A percentile compares a stretch with the other conserved stretches of the same genome.
phyloP scores from a whole-genome alignment of 2,329 filamentous ascomycete genomes.

The Chrysoporthe deuterocubensis region DNA sequence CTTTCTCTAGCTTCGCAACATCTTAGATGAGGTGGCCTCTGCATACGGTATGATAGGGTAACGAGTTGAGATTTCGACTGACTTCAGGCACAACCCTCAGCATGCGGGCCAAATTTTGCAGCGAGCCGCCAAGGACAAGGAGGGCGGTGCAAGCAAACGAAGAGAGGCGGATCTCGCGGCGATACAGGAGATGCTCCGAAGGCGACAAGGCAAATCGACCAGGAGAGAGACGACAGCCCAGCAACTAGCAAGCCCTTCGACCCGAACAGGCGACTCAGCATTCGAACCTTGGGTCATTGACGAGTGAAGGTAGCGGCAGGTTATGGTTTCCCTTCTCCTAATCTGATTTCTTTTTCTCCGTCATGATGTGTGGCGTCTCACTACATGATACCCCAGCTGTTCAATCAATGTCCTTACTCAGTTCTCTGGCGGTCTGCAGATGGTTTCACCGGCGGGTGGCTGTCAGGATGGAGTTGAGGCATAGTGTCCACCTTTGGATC shows the following conservation, averaged over 20 bases:
- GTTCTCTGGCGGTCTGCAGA: background rate
- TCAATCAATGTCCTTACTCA: background rate
- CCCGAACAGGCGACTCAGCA: background rate
- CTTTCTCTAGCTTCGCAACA: slow-evolving; percentile 5
- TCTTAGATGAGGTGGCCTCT: background rate
- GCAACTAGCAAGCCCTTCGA: background rate
- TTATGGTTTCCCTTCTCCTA: background rate
- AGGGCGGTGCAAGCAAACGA: background rate
- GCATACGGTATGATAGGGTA: background rate
- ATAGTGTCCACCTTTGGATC: background rate
- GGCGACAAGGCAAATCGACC: background rate
- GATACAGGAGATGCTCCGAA: background rate
- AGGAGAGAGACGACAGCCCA: background rate
- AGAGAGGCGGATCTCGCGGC: background rate
- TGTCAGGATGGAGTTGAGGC: background rate
- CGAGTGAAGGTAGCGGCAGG: background rate
- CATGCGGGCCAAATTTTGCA: slow-evolving; percentile 5
- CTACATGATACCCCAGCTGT: background rate
- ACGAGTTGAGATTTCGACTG: slow-evolving; percentile 2
- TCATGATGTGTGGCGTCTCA: background rate
- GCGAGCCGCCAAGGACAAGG: background rate
- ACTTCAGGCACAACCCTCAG: slow-evolving; percentile 6
- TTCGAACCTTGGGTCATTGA: slow-evolving; percentile 12
- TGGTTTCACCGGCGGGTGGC: background rate
- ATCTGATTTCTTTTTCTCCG: background rate